Percentiles rank a stretch among this genome's conserved stretches.
phyloP scores from a whole-genome alignment of 768 basidiomycete species.

The Neoboletus brunneissimus region DNA sequence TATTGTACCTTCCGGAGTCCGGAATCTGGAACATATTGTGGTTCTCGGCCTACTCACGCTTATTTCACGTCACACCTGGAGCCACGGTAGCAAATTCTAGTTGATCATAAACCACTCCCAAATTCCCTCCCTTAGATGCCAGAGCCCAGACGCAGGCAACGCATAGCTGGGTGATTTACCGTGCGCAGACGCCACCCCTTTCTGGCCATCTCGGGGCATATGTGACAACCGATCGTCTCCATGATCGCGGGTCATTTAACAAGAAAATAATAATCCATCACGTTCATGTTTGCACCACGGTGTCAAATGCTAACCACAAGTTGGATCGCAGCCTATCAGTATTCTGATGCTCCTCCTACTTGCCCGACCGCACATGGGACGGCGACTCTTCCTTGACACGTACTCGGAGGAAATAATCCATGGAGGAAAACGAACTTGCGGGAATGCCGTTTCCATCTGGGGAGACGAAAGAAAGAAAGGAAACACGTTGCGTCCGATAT shows the following conservation, averaged over 20 bases:
- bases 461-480: neutral
- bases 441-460: neutral
- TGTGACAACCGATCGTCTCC: constrained; percentile 3
- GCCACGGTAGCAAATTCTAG: neutral
- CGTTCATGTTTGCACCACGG: constrained; percentile 3
- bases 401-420: constrained; percentile 11
- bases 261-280: neutral
- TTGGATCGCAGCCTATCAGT: neutral
- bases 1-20: neutral
- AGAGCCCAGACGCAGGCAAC: constrained; percentile 4
- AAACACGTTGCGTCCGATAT: constrained; percentile 18
- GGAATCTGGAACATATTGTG: neutral
- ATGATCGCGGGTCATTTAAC: constrained; percentile 13
- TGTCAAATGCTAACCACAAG: constrained; percentile 13
- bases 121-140: neutral
- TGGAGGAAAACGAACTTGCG: neutral
- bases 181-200: neutral
- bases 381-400: constrained; percentile 12
- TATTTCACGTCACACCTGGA: constrained; percentile 1
- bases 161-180: constrained; percentile 12
- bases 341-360: neutral
- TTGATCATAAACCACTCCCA: neutral
- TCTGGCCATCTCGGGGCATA: neutral
- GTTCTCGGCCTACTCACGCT: neutral
- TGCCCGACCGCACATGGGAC: neutral